phyloP scores from a whole-genome alignment of 2,329 filamentous ascomycete species.

The Endoconidiophora laricicola region DNA sequence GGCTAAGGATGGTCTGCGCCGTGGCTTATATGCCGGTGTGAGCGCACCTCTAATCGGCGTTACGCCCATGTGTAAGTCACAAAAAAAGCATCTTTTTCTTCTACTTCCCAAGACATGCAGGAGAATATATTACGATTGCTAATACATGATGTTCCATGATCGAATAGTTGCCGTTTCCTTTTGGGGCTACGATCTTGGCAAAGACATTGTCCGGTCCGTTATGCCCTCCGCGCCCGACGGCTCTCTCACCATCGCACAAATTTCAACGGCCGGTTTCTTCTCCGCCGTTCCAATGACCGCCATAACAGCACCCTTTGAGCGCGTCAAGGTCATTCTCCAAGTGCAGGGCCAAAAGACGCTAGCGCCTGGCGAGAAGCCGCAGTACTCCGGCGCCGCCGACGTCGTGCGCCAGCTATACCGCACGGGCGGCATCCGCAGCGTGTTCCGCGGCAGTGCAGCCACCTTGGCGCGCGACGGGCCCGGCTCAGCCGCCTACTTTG shows the following conservation, averaged over 20 bases:
- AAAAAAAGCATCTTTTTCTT: background rate
- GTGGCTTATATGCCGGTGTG: conserved; percentile 91
- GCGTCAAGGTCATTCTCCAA: conserved; percentile 94
- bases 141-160: background rate
- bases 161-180: conserved; percentile 51
- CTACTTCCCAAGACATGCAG: background rate
- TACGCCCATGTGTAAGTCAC: conserved; percentile 86
- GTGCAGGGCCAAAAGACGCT: conserved; percentile 89
- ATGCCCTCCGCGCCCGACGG: conserved; percentile 50
- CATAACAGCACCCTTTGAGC: conserved; percentile 98
- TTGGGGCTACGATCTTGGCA: conserved; percentile 91
- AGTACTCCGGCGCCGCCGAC: conserved; percentile 73
- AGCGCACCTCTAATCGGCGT: conserved; percentile 88
- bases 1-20: conserved; percentile 61
- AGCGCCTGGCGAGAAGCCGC: conserved; percentile 77
- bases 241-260: conserved; percentile 65
- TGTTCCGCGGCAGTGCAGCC: conserved; percentile 81
- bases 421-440: conserved; percentile 75
- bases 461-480: conserved; percentile 89
- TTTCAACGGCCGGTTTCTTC: conserved; percentile 90
- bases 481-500: conserved; percentile 88
- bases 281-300: conserved; percentile 92
- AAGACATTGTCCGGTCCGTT: conserved; percentile 59
- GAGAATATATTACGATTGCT: background rate
- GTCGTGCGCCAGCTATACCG: conserved; percentile 87